Evolutionary conservation across 1,284 basidiomycete species (phyloP), one percentile per base, ranked within the genome.

Genomic region (Caloboletus inedulis): DNA sequence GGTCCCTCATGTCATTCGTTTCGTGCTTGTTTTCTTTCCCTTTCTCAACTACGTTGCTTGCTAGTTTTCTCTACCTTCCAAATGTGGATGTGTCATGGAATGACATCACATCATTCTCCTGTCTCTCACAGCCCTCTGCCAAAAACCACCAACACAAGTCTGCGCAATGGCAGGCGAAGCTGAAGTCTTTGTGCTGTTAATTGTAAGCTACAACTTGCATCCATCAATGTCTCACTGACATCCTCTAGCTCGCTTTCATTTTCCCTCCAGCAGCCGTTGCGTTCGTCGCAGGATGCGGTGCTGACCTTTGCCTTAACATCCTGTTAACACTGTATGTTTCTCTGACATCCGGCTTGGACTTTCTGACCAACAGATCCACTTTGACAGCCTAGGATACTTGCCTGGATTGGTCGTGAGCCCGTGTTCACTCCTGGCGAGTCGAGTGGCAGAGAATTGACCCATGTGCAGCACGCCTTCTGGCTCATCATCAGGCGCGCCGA

Each of bases 221-320:
- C 3, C 1, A 7, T n/a, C 12, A 6, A 31, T 12, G 8, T 16
- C 16, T 8, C 8, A 5, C 16, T 29, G 2, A 16, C 27, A 10
- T 40, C 8, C 36, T 46, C 21, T 60, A 89, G 82, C 78, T 91
- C 48, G 88, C 91, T 27, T 87, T 94, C 61, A 44, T 82, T 31
- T 80, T 80, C 59, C 80, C 80, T 34, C 80, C 80, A 2, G 77
- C 76, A 1, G 77, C 84, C 0, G 85, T 77, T 8, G 78, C 74
- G 1, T 80, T 88, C 69, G 72, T 88, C 55, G 76, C 84, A 1
- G 87, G 87, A 27, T 88, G 85, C 62, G 74, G 76, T 18, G 81
- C 77, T 55, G 85, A 88, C 60, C 71, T 87, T 13, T 72, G 87
- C 53, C 82, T 90, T 66, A 88, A 87, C 69, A 77, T 88, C 47